Evolutionary conservation across 2,329 filamentous ascomycete species (phyloP).

Genomic region (Alternaria hordeiaustralica): DNA sequence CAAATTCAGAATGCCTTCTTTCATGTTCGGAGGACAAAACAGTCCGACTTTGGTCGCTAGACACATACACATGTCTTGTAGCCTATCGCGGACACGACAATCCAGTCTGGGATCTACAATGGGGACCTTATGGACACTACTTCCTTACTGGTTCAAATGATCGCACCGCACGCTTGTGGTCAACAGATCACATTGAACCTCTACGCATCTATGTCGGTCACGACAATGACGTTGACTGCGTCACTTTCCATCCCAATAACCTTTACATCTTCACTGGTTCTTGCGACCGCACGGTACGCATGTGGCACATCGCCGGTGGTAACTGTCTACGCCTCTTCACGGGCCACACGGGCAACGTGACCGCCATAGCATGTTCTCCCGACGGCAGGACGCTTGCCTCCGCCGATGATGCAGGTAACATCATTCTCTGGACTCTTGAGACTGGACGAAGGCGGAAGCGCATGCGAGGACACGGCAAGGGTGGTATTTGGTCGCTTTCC

Average conservation of each 20-base stretch:
- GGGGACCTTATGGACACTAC: conserved; percentile 94
- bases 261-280: conserved; percentile 93
- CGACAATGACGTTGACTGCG: conserved; percentile 86
- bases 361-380: conserved; percentile 81
- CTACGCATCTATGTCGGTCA: conserved; percentile 90
- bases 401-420: conserved; percentile 85
- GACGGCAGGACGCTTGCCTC: conserved; percentile 91
- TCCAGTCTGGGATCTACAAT: conserved; percentile 85
- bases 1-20: conserved; percentile 76
- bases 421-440: conserved; percentile 93
- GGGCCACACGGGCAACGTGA: conserved; percentile 88
- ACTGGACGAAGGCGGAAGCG: conserved; percentile 87
- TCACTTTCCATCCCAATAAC: conserved; percentile 95
- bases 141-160: conserved; percentile 89
- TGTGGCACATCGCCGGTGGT: conserved; percentile 94
- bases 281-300: conserved; percentile 90
- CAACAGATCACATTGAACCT: conserved; percentile 88
- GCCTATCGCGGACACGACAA: conserved; percentile 93
- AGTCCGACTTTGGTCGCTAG: conserved; percentile 89
- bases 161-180: conserved; percentile 88
- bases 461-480: conserved; percentile 91
- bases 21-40: conserved; percentile 88
- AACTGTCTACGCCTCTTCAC: conserved; percentile 89
- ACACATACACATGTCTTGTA: conserved; percentile 89
- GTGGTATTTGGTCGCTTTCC: conserved; percentile 89